Base-by-base conservation (phyloP, 164 flowering plant species). In the Dillenia suffruticosa region DNA sequence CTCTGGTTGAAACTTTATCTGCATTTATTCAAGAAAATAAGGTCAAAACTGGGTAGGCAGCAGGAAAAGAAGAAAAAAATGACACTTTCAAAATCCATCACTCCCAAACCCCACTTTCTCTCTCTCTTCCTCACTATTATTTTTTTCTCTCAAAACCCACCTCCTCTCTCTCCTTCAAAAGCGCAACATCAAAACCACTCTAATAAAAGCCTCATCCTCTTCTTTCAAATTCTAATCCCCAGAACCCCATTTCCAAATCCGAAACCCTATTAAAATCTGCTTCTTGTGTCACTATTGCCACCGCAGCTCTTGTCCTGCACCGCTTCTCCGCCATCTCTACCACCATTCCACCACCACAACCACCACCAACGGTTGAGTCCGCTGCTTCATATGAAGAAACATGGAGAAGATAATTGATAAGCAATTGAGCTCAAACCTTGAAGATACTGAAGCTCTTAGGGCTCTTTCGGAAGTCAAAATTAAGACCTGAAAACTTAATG, bases 1-100 rank as follows among this genome's bases (percentile, higher is more conserved):
- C 66, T 85, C 65, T 83, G 89, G 81, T 59, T 88, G 72, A 88
- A 85, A 66, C 84, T 93, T 53, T 93, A 93, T 82, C 71, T 87
- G 61, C 84, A 90, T 65, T 63, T 93, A 63, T 82, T 90, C 61
- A 84, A 81, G 79, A 96, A 93, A 70, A 71, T 94, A 10, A 69
- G 71, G 46, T 78, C 88, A 16, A 93, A 90, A 64, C 69, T 90
- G 71, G 72, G 82, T 12, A 84, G 77, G 54, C 76, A 9, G 10
- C 66, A 67, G 19, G 71, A 53, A 50, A 77, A 78, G 74, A 86
- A 78, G 74, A 79, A 73, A 72, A 56, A 62, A 19, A 19, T 19
- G 22, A 19, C 22, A 19, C 22, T 19, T 19, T 19, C 15, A 74
- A 66, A 61, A 43, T 81, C 32, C 67, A 59, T 44, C 60, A 12